Percentiles rank a stretch among this genome's conserved stretches.
Conservation (phyloP, 495 filamentous ascomycete species). For the Talaromyces proteolyticus region DNA sequence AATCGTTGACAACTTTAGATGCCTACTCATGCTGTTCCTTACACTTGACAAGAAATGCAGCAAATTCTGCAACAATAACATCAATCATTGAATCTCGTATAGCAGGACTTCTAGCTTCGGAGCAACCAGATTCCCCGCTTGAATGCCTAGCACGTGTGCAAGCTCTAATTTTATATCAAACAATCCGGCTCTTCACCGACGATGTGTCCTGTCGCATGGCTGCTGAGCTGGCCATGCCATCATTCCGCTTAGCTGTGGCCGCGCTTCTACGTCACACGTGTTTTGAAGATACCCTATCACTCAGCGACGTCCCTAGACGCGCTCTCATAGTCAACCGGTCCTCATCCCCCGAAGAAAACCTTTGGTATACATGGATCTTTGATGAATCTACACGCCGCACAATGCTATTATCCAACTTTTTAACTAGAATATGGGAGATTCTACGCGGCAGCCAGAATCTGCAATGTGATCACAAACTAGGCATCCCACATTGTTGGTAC, state of each 20-base stretch:
- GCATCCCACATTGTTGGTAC: slow-evolving; percentile 33
- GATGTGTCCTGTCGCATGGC: slow-evolving; percentile 42
- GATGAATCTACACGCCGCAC: slow-evolving; percentile 44
- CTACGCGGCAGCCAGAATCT: slow-evolving; percentile 19
- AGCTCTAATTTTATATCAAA: slow-evolving; percentile 28
- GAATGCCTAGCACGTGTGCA: slow-evolving; percentile 25
- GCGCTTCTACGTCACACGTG: background rate
- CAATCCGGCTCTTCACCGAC: slow-evolving; percentile 53
- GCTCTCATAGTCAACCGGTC: slow-evolving; percentile 1
- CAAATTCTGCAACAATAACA: slow-evolving; percentile 36
- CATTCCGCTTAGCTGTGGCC: slow-evolving; percentile 20
- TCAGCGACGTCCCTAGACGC: slow-evolving; percentile 14
- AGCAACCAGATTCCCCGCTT: slow-evolving; percentile 18
- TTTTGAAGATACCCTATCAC: slow-evolving; percentile 10
- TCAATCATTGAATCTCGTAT: slow-evolving; percentile 32
- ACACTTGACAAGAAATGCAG: slow-evolving; percentile 38
- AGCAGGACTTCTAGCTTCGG: slow-evolving; percentile 25
- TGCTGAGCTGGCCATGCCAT: slow-evolving; percentile 37
- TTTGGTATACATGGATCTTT: slow-evolving; percentile 39
- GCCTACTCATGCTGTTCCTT: slow-evolving; percentile 43
- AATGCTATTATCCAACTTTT: slow-evolving; percentile 32
- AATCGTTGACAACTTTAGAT: no score
- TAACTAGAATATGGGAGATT: slow-evolving; percentile 29
- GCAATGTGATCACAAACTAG: slow-evolving; percentile 26
- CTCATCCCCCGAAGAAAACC: slow-evolving; percentile 15